Evolutionary conservation across 1,284 basidiomycete species (phyloP), one percentile per base, ranked within the genome.

Genomic region (Naganishia liquefaciens): DNA sequence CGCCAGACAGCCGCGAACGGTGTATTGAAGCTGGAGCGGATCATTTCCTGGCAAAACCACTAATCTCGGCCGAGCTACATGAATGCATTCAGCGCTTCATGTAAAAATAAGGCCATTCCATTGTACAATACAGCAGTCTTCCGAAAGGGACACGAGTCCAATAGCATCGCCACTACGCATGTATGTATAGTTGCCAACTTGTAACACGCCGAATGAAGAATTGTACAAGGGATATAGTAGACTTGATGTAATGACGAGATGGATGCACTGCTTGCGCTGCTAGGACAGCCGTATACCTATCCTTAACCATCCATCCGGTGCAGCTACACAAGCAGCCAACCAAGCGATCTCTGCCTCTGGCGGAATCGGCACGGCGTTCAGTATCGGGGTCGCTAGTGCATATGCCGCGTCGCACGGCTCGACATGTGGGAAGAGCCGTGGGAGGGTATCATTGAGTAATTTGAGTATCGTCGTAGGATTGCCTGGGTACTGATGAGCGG

Each of bases 241-340:
- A 4, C 17, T 44, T 44, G 17, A 44, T 47, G n/a, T 25, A 47
- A 5, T 47, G 46, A 37, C 33, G 13, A 27, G 27, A 52, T 52
- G 0, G 5, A 27, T 15, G 17, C 49, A 51, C 25, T 27, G 49
- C 49, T 51, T 11, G 19, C 25, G 6, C 52, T 42, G 15, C 44
- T 58, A 55, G 9, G 28, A 17, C 9, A 90, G 78, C 46, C 88
- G 88, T 44, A 94, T 81, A 70, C 91, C 93, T 57, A 95, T 83
- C 71, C 89, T 88, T 28, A 96, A 82, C 94, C 94, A 98, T 7
- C 95, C 95, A 74, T 98, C 95, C 6, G 92, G 91, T 11, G 93
- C 92, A 15, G 88, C 85, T 77, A 97, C 81, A 71, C 91, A 93
- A 13, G 90, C 87, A 15, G 91, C 90, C 15, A 98, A 77, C 94